Evolutionary conservation across 129 eudicot genomes (phyloP), one percentile per base, ranked within the genome.

Genomic region (Glebionis coronaria): DNA sequence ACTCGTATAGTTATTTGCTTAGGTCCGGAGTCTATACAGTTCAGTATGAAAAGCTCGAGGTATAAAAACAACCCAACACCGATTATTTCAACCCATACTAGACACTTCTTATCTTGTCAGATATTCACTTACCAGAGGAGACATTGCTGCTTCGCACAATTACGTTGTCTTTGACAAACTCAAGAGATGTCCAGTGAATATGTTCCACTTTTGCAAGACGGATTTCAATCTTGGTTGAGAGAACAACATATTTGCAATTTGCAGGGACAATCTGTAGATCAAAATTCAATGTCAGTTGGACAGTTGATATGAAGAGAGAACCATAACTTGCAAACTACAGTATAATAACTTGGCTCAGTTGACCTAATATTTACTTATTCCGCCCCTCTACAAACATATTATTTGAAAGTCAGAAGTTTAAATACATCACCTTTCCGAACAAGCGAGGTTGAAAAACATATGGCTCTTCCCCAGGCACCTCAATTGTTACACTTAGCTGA

Each of bases 221-320:
- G 12, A 90, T 87, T 71, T 90, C 97, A 65, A 90, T 75, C 69
- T 90, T 90, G 35, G 97, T 87, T n/a, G 97, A 79, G 67, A 87
- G 71, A 58, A 90, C 91, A 27, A 71, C 81, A 25, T 75, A 87
- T 68, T 63, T 82, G 80, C 97, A 90, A 31, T 84, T 87, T 45
- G 76, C 82, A 47, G 97, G 97, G 74, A 84, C 38, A 46, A 90
- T 90, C 97, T 90, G 85, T 67, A 14, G 27, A 67, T 47, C 13
- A 16, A 25, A 71, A 44, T 9, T 44, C 7, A 11, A 70, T 7
- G 42, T 35, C 42, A 35, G 42, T 35, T 35, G 42, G 42, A 6
- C 42, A 35, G 42, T 35, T 35, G 42, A 35, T 35, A 35, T 10
- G 42, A 7, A 31, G 8, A 35, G 42, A 7, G 42, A 35, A 35